A percentile compares a stretch with the other conserved stretches of the same genome.
phyloP scores from a whole-genome alignment of 2,329 filamentous ascomycete species.

The Orbilia blumenaviensis region DNA sequence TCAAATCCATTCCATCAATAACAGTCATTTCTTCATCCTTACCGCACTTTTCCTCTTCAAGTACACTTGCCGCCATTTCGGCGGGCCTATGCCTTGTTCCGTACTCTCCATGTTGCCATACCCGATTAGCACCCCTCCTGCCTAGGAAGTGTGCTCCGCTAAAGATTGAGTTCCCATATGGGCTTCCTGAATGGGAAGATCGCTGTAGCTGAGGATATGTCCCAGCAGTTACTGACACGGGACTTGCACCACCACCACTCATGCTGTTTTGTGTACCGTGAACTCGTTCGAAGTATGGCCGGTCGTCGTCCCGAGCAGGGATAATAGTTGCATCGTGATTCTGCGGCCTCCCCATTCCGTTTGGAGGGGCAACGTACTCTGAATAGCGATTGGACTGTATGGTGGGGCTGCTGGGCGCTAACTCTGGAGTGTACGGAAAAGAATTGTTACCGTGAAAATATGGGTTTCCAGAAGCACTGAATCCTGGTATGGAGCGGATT shows the following conservation, averaged over 20 bases:
- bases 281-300: slow-evolving; percentile 31
- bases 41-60: slow-evolving; percentile 25
- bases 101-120: slow-evolving; percentile 7
- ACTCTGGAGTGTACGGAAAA: slow-evolving; percentile 11
- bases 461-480: not conserved
- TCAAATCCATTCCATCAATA: not conserved
- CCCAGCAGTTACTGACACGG: slow-evolving; percentile 16
- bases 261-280: slow-evolving; percentile 24
- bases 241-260: slow-evolving; percentile 23
- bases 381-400: slow-evolving; percentile 23
- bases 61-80: slow-evolving; percentile 38
- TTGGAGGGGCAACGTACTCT: not conserved
- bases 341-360: slow-evolving; percentile 2
- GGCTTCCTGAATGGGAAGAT: not conserved
- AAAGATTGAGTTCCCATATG: slow-evolving; percentile 3
- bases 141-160: slow-evolving; percentile 9
- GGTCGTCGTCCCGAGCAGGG: slow-evolving; percentile 37
- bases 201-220: slow-evolving; percentile 12
- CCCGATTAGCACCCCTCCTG: slow-evolving; percentile 5
- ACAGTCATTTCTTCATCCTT: slow-evolving; percentile 17
- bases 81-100: slow-evolving; percentile 27
- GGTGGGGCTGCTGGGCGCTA: slow-evolving; percentile 26
- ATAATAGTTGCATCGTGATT: slow-evolving; percentile 38
- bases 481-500: not conserved
- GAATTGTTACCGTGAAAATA: slow-evolving; percentile 23